Base-by-base conservation (phyloP, 1,284 basidiomycete species). In the Marasmius fiardii region DNA sequence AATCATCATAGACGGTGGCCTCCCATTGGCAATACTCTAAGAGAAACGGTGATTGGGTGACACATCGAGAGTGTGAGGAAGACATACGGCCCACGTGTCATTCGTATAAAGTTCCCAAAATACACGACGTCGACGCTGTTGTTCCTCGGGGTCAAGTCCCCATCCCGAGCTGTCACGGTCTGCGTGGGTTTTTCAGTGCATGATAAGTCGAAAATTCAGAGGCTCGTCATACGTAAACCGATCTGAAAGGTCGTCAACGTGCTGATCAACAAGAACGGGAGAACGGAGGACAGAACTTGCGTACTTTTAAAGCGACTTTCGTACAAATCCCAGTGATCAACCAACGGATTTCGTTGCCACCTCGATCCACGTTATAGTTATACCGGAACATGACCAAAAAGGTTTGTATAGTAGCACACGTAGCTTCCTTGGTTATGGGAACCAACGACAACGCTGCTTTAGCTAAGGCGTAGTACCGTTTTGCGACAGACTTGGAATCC, bases 71-170 rank as follows among this genome's bases (percentile, higher is more conserved):
- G 47, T 48, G 23, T 21, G n/a, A n/a, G 23, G 57, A 51, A 4
- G 20, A 71, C 77, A 57, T 56, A 80, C 80, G 50, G 73, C 71
- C 76, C 77, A 81, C 3, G 73, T 67, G 60, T 82, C 80, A 69
- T 74, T 77, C 4, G 70, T 70, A 60, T 73, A 80, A 3, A 82
- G 65, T 59, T 83, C 82, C 82, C 82, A 84, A 64, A 81, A 83
- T 39, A 82, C 63, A 39, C 71, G 67, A 50, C 82, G 71, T 18
- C 82, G 66, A 7, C 72, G 68, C 58, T 83, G 78, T 1, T 77
- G 65, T 60, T 85, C 81, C 37, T 77, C 73, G 8, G 67, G 60
- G n/a, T 68, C 69, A 43, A 81, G 68, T 51, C 75, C 76, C 79
- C 79, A 82, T 10, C 70, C 68, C 5, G 75, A 71, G 57, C 76